phyloP scores from a whole-genome alignment of 2,329 filamentous ascomycete species.

The Parascedosporium putredinis region DNA sequence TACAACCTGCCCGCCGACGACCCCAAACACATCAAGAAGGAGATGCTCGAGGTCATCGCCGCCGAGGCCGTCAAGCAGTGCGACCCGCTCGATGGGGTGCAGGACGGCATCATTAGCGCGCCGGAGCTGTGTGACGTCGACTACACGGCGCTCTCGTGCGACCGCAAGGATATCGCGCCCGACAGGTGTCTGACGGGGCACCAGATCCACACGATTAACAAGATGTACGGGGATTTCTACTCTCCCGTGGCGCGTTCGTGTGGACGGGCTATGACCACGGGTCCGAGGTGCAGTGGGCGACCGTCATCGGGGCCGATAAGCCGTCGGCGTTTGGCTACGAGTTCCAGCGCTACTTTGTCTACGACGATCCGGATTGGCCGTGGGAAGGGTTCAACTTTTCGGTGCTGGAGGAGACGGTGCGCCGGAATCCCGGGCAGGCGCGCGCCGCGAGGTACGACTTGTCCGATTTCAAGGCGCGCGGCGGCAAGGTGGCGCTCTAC shows the following conservation, averaged over 20 bases:
- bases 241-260: conserved; percentile 17
- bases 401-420: conserved; percentile 13
- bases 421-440: conserved; percentile 14
- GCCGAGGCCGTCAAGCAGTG: conserved; percentile 34
- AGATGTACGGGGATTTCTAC: conserved; percentile 19
- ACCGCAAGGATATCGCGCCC: conserved; percentile 18
- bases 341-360: conserved; percentile 19
- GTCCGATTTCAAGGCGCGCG: conserved; percentile 18
- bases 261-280: conserved; percentile 29
- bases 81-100: conserved; percentile 35
- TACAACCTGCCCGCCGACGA: conserved; percentile 21
- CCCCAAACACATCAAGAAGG: conserved; percentile 16
- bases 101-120: conserved; percentile 35
- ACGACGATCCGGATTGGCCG: conserved; percentile 18
- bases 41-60: conserved; percentile 28
- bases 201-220: conserved; percentile 24
- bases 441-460: conserved; percentile 20
- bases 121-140: conserved; percentile 30
- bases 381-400: conserved; percentile 16
- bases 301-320: conserved; percentile 7
- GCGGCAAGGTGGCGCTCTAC: conserved; percentile 31
- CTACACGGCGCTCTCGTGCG: conserved; percentile 26
- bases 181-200: conserved; percentile 26
- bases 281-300: conserved; percentile 22
- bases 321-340: conserved; percentile 10